phyloP scores from a whole-genome alignment of 352 stramenopile genomes.

The Globisporangium iwayamae region DNA sequence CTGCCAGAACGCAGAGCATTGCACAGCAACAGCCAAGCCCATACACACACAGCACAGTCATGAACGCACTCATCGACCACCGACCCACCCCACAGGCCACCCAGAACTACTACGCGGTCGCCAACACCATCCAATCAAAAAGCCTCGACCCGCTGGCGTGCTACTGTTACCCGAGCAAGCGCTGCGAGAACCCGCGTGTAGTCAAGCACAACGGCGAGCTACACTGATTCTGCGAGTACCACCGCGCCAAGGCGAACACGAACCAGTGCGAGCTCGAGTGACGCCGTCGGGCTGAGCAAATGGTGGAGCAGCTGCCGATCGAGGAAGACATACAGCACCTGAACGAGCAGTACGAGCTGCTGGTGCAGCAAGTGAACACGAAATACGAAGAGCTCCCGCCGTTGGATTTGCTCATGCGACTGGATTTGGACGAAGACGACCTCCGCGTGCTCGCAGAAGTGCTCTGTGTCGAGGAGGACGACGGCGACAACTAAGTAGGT shows the following conservation, averaged over 20 bases:
- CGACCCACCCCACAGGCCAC: no score
- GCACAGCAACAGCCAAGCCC: no score
- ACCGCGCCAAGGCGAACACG: no score
- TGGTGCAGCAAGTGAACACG: not conserved
- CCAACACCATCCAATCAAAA: no score
- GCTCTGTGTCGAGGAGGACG: constrained; percentile 2
- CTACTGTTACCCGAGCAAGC: constrained; percentile 40
- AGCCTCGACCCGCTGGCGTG: no score
- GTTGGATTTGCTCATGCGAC: constrained; percentile 1
- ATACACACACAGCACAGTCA: no score
- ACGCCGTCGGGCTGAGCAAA: no score
- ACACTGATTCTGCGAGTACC: constrained; percentile 52
- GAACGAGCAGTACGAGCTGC: constrained; percentile 9
- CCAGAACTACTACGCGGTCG: no score
- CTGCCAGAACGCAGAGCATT: no score
- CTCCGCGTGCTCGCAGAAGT: constrained; percentile 7
- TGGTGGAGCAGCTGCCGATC: no score
- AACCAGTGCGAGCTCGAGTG: no score
- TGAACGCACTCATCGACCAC: no score
- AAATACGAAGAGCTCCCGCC: not conserved
- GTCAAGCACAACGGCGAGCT: constrained; percentile 42
- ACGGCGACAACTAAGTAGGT: not conserved
- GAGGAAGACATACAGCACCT: constrained; percentile 11
- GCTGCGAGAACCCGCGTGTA: constrained; percentile 33
- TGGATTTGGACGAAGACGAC: constrained; percentile 9